phyloP scores from a whole-genome alignment of 192 early-diverging fungal species.

The Coemansia sp. region DNA sequence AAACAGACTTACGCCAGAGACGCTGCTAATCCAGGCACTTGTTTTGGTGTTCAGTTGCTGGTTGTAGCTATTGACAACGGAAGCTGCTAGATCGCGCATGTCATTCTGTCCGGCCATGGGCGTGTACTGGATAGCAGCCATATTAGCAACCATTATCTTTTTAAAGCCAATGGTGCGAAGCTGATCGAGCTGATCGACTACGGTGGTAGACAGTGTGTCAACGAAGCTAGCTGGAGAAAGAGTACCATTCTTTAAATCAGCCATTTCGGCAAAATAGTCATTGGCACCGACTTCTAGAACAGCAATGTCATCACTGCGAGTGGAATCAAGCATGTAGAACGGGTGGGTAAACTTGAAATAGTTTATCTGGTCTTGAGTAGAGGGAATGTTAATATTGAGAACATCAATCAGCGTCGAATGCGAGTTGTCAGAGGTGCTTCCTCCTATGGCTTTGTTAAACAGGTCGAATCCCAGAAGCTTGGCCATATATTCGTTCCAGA shows the following conservation, averaged over 20 bases:
- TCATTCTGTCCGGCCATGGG: not conserved
- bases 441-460: conserved; percentile 18
- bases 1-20: conserved; percentile 16
- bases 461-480: conserved; percentile 6
- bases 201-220: conserved; percentile 3
- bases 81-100: not conserved
- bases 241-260: not conserved
- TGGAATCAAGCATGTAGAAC: not conserved
- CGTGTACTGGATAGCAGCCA: conserved; percentile 13
- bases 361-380: conserved; percentile 21
- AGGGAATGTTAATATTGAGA: conserved; percentile 14
- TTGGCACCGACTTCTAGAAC: conserved; percentile 24
- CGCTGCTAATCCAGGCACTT: conserved; percentile 25
- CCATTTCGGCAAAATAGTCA: conserved; percentile 10
- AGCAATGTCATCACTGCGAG: conserved; percentile 1
- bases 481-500: conserved; percentile 30
- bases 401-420: conserved; percentile 4
- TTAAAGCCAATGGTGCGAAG: conserved; percentile 6
- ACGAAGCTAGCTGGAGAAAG: not conserved
- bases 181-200: conserved; percentile 5
- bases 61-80: conserved; percentile 20
- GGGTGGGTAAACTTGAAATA: not conserved
- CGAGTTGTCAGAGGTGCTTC: conserved; percentile 2
- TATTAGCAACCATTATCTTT: conserved; percentile 12
- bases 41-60: conserved; percentile 22